phyloP scores from a whole-genome alignment of 2,329 filamentous ascomycete species.

The Pseudocercospora pini-densiflorae region DNA sequence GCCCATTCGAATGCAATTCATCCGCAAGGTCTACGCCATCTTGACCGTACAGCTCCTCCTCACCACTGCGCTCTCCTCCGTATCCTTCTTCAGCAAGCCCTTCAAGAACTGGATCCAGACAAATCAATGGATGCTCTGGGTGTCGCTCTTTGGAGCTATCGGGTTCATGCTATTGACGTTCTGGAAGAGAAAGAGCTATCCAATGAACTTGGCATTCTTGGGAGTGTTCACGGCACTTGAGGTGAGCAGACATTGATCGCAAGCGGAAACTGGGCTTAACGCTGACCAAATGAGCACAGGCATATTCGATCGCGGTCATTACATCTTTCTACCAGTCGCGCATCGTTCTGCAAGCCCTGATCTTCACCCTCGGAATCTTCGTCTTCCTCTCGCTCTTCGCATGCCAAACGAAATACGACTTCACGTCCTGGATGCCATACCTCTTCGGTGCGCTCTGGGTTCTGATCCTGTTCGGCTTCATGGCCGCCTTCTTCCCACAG shows the following conservation, averaged over 20 bases:
- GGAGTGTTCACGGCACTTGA: constrained; percentile 87
- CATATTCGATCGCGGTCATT: constrained; percentile 90
- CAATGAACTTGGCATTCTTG: constrained; percentile 92
- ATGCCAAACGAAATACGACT: constrained; percentile 98
- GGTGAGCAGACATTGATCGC: constrained; percentile 23
- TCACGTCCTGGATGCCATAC: constrained; percentile 96
- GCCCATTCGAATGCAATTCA: constrained; percentile 83
- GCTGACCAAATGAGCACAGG: constrained; percentile 42
- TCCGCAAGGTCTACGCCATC: constrained; percentile 90
- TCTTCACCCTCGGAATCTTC: constrained; percentile 76
- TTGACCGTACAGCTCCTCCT: constrained; percentile 91
- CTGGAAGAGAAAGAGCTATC: constrained; percentile 72
- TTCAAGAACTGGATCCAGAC: constrained; percentile 89
- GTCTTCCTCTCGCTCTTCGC: constrained; percentile 76
- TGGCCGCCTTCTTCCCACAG: constrained; percentile 85
- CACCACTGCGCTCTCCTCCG: constrained; percentile 76
- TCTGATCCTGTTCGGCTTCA: constrained; percentile 89
- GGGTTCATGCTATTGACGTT: constrained; percentile 85
- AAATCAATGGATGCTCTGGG: constrained; percentile 82
- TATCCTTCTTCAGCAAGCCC: constrained; percentile 80
- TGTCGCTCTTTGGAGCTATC: constrained; percentile 82
- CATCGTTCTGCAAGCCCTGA: constrained; percentile 86
- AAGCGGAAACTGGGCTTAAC: not conserved
- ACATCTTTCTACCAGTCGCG: constrained; percentile 85
- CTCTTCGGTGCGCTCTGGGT: constrained; percentile 90